phyloP scores from a whole-genome alignment of 2,329 filamentous ascomycete genomes.

The Gliomastix tumulicola region DNA sequence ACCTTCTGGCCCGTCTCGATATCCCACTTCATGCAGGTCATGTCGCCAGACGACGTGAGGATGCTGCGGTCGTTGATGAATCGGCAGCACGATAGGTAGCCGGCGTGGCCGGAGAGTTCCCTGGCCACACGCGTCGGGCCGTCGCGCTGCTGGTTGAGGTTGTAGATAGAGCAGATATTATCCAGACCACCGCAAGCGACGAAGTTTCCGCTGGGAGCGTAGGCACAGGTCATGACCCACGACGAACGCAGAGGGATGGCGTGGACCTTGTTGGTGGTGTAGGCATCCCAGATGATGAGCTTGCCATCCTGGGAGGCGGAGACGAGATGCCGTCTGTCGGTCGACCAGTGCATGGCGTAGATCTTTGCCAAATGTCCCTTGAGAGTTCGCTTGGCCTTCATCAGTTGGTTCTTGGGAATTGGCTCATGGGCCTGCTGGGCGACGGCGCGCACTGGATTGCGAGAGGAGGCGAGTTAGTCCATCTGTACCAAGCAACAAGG shows the following conservation, averaged over 20 bases:
- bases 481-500: background rate
- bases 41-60: constrained; percentile 95
- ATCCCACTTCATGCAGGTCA: constrained; percentile 99
- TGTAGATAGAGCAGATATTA: constrained; percentile 99
- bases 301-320: constrained; percentile 98
- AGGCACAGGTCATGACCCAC: constrained; percentile 99
- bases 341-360: constrained; percentile 99
- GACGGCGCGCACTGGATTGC: constrained; percentile 72
- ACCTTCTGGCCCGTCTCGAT: constrained; percentile 96
- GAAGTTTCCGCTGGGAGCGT: constrained; percentile 96
- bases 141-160: constrained; percentile 87
- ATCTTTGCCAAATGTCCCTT: constrained; percentile 99
- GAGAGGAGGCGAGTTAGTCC: background rate
- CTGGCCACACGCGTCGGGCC: constrained; percentile 94
- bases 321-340: constrained; percentile 91
- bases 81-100: constrained; percentile 95
- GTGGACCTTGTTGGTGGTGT: constrained; percentile 99
- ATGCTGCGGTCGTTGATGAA: constrained; percentile 99
- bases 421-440: constrained; percentile 88
- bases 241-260: constrained; percentile 95
- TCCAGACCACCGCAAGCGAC: constrained; percentile 97
- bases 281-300: constrained; percentile 99
- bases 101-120: constrained; percentile 93
- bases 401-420: constrained; percentile 82
- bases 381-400: constrained; percentile 95